These are phyloP conservation scores for Acanthamoeba lenticulata DNA, from an alignment of 208 protist species.

Conservation along the genomic window DNA sequence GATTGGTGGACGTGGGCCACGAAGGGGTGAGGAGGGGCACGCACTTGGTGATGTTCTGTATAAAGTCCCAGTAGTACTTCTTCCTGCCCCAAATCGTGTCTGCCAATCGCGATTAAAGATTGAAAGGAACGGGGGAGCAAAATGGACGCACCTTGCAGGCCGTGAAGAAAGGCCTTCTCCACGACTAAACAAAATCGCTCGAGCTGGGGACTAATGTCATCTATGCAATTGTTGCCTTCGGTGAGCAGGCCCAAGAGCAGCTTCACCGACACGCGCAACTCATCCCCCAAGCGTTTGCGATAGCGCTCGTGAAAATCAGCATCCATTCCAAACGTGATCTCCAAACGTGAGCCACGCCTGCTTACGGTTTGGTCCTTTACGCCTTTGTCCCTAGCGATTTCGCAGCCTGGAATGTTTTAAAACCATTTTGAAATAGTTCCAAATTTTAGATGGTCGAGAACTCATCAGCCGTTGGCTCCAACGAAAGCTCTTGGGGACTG, in stretches of 20 bases:
- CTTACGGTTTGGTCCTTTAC: too few species aligned
- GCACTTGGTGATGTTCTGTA: background rate
- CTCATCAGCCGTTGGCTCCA: too few species aligned
- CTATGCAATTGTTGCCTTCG: background rate
- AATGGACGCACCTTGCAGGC: background rate
- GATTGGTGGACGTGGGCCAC: too few species aligned
- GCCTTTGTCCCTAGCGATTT: too few species aligned
- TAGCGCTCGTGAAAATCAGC: background rate
- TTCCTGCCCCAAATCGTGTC: background rate
- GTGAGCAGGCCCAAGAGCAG: background rate
- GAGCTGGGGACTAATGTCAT: slow-evolving; percentile 52
- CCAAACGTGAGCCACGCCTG: too few species aligned
- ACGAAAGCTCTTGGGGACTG: too few species aligned
- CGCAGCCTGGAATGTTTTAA: too few species aligned
- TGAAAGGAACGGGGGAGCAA: background rate
- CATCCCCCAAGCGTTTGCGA: background rate
- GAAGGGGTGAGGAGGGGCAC: too few species aligned
- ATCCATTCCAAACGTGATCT: too few species aligned
- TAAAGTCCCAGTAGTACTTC: slow-evolving; percentile 26
- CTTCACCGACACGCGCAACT: background rate
- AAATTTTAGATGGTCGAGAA: too few species aligned
- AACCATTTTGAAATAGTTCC: too few species aligned
- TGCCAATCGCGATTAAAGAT: background rate
- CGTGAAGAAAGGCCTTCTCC: slow-evolving; percentile 38
- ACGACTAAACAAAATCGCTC: slow-evolving; percentile 43